Percentiles rank a stretch among this genome's conserved stretches.
These are phyloP conservation scores for Microdochium nivale DNA, from an alignment of 2,329 filamentous ascomycete species.

Conservation along the genomic window DNA sequence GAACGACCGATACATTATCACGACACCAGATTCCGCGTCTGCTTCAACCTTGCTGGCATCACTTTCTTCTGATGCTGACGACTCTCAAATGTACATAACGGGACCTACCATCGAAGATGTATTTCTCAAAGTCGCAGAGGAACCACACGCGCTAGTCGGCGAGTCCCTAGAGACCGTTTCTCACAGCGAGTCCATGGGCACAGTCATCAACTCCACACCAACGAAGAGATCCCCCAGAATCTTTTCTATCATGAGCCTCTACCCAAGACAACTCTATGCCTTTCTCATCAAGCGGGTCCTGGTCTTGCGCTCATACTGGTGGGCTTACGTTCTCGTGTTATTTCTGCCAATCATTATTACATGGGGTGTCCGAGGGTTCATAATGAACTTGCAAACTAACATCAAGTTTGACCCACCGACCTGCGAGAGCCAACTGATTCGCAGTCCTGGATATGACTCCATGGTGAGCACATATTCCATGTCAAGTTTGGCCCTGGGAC, in stretches of 20 bases:
- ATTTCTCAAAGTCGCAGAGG: slow-evolving; percentile 55
- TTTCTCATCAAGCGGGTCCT: slow-evolving; percentile 15
- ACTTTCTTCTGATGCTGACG: slow-evolving; percentile 38
- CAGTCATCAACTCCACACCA: slow-evolving; percentile 2
- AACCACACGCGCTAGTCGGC: slow-evolving; percentile 22
- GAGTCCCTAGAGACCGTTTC: slow-evolving; percentile 8
- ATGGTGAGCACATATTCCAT: not conserved
- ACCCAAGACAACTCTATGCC: slow-evolving; percentile 11
- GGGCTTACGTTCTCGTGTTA: slow-evolving; percentile 16
- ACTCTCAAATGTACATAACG: slow-evolving; percentile 52
- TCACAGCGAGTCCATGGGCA: slow-evolving; percentile 2
- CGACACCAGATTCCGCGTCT: slow-evolving; percentile 42
- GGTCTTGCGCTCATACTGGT: slow-evolving; percentile 15
- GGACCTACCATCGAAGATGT: slow-evolving; percentile 61
- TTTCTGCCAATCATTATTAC: slow-evolving; percentile 14
- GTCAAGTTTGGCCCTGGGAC: slow-evolving; percentile 4
- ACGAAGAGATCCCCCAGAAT: not conserved
- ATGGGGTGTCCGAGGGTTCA: slow-evolving; percentile 8
- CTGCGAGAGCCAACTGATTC: slow-evolving; percentile 9
- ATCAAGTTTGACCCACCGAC: slow-evolving; percentile 6
- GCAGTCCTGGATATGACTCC: slow-evolving; percentile 1
- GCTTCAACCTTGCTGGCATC: slow-evolving; percentile 44
- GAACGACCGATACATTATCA: slow-evolving; percentile 47
- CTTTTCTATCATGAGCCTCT: not conserved
- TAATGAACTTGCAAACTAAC: slow-evolving; percentile 1